Evolutionary conservation across 345 rosid species (phyloP).

Genomic region (Pistacia atlantica): DNA sequence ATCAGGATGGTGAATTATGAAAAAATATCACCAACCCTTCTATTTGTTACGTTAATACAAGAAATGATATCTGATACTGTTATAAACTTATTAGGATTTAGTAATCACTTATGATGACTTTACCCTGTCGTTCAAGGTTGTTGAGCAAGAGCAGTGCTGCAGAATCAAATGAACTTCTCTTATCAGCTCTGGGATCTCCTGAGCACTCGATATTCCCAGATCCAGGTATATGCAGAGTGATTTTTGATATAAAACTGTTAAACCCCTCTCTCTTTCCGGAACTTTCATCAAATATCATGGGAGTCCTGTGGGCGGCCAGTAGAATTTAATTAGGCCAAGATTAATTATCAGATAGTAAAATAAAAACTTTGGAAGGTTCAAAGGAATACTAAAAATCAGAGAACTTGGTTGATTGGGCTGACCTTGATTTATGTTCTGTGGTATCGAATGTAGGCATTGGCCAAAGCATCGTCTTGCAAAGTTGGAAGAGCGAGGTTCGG

Average conservation of each 20-base stretch:
- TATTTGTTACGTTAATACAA: not conserved
- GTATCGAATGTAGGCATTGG: constrained; percentile 64
- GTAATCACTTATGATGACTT: constrained; percentile 33
- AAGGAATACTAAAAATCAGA: not conserved
- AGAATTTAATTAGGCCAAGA: not conserved
- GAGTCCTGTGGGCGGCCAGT: constrained; percentile 40
- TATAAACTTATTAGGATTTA: not conserved
- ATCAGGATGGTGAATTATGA: not conserved
- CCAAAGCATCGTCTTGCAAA: constrained; percentile 81
- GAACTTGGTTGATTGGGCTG: constrained; percentile 2
- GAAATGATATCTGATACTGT: not conserved
- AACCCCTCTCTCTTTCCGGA: constrained; percentile 40
- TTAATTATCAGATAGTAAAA: constrained; percentile 11
- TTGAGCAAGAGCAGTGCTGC: constrained; percentile 64
- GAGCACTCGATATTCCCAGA: constrained; percentile 46
- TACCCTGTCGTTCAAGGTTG: constrained; percentile 58
- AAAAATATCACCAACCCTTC: not conserved
- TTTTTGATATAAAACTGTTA: constrained; percentile 54
- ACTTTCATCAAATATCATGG: constrained; percentile 47
- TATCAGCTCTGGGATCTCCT: constrained; percentile 75
- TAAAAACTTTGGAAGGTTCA: not conserved
- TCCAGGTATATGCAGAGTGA: constrained; percentile 51
- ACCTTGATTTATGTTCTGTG: constrained; percentile 58
- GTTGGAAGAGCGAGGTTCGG: constrained; percentile 58
- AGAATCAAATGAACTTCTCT: constrained; percentile 80